Base-by-base conservation (phyloP, 192 early-diverging fungal species). In the Backusella circina region DNA sequence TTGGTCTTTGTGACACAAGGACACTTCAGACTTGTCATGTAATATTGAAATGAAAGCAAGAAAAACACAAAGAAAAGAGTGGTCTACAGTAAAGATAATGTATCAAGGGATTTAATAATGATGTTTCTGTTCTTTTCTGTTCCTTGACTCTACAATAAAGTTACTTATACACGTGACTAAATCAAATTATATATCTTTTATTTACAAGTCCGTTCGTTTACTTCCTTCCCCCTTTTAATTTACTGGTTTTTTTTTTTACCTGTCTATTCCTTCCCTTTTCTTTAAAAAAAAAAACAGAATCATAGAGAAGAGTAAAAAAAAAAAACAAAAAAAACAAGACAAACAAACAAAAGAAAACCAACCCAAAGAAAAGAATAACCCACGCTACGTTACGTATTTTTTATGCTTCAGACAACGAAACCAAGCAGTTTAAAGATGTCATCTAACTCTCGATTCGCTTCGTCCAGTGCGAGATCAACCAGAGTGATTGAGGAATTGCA, bases 351-450 rank as follows among this genome's bases (percentile, higher is more conserved):
- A n/a, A n/a, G n/a, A n/a, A n/a, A n/a, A n/a, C n/a, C 7, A 54
- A 54, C 2, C 15, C 5, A 41, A 41, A 54, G 8, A 54, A 54
- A 54, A 12, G 18, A 54, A 54, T 54, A 54, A 54, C 8, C 21
- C 51, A 54, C 51, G 6, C 21, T 54, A 26, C 51, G 39, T 13
- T 41, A 61, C 26, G 26, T 61, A 61, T 28, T 28, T 61, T 28
- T 28, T 61, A 61, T 61, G 54, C 21, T 61, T 61, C 54, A 61
- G 26, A 61, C 21, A 61, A 61, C 54, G 3, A 61, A 26, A 61
- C 23, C 54, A 61, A 61, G 54, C 54, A 61, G 54, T 61, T 61
- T 61, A 61, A 61, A 61, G 54, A 61, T 61, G 54, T 61, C 54
- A 61, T 61, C 54, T 28, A 26, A 23, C 26, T 61, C 54, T 61